Conservation (phyloP, 1,284 basidiomycete species). For the Apiotrichum porosum region DNA sequence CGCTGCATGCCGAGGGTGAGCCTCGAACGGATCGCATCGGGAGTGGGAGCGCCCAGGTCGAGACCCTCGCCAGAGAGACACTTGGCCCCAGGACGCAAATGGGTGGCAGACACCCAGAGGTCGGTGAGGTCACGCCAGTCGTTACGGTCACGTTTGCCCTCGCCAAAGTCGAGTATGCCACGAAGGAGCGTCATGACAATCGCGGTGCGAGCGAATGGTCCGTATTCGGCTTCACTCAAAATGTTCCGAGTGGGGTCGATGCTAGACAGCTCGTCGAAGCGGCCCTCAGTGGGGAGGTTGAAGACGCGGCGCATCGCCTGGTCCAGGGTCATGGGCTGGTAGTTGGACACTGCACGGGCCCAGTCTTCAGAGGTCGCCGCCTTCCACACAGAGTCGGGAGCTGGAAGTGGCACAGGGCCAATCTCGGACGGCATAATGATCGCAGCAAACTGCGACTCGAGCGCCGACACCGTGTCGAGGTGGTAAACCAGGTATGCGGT, state of each 20-base stretch:
- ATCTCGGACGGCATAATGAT: conserved; percentile 44
- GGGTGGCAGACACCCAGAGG: conserved; percentile 39
- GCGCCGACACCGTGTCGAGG: conserved; percentile 49
- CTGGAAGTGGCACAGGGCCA: conserved; percentile 47
- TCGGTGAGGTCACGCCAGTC: conserved; percentile 49
- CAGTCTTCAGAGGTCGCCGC: conserved; percentile 46
- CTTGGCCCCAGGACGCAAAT: conserved; percentile 30
- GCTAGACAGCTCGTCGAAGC: conserved; percentile 35
- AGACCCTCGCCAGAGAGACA: conserved; percentile 30
- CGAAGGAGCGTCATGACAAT: conserved; percentile 48
- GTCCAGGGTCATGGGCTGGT: conserved; percentile 41
- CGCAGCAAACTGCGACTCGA: conserved; percentile 48
- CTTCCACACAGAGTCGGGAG: conserved; percentile 49
- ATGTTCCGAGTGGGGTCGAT: conserved; percentile 36
- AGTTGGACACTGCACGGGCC: conserved; percentile 36
- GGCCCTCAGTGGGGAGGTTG: conserved; percentile 36
- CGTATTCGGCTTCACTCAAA: conserved; percentile 40
- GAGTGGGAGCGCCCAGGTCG: conserved; percentile 31
- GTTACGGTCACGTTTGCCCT: conserved; percentile 45
- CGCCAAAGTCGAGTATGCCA: conserved; percentile 49
- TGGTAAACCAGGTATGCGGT: conserved; percentile 50
- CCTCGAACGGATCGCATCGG: conserved; percentile 28
- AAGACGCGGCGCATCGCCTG: conserved; percentile 45
- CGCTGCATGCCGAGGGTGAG: conserved; percentile 38
- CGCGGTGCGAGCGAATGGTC: conserved; percentile 48